Conservation (phyloP, 75 land plant genomes). For the Sequoia sempervirens region DNA sequence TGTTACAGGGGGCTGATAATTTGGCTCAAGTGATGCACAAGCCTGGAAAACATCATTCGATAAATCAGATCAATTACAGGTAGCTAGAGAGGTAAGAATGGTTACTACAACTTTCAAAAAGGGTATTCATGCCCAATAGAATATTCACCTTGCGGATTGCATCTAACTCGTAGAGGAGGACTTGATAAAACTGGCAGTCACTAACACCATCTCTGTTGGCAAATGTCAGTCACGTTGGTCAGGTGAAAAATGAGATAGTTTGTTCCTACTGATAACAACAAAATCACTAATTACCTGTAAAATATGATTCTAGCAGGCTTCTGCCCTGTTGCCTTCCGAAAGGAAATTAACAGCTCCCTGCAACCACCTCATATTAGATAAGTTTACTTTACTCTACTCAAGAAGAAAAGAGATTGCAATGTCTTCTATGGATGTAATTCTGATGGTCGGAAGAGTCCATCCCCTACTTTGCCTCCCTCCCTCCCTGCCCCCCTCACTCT, state of each 20-base stretch:
- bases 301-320: slow-evolving; percentile 86
- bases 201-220: slow-evolving; percentile 82
- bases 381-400: not conserved
- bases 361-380: not conserved
- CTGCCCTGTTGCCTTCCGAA: slow-evolving; percentile 81
- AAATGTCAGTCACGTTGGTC: not conserved
- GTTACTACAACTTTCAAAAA: not conserved
- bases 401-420: not conserved
- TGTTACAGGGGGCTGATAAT: slow-evolving; percentile 95
- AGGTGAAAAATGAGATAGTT: not conserved
- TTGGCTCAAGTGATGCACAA: slow-evolving; percentile 92
- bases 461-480: not conserved
- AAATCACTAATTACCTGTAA: slow-evolving; percentile 53
- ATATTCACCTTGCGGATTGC: slow-evolving; percentile 73
- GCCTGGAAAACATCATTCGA: slow-evolving; percentile 46
- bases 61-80: not conserved
- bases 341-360: slow-evolving; percentile 88
- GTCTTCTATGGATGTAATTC: not conserved
- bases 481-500: too few relatives aligned
- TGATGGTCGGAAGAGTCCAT: not conserved
- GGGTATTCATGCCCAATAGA: not conserved
- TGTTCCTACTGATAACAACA: not conserved
- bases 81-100: slow-evolving; percentile 1
- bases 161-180: slow-evolving; percentile 79
- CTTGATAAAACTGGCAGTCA: slow-evolving; percentile 94